Percentiles rank a stretch among this genome's conserved stretches.
phyloP scores from a whole-genome alignment of 805 yeast species.

The Danielia oregonensis region DNA sequence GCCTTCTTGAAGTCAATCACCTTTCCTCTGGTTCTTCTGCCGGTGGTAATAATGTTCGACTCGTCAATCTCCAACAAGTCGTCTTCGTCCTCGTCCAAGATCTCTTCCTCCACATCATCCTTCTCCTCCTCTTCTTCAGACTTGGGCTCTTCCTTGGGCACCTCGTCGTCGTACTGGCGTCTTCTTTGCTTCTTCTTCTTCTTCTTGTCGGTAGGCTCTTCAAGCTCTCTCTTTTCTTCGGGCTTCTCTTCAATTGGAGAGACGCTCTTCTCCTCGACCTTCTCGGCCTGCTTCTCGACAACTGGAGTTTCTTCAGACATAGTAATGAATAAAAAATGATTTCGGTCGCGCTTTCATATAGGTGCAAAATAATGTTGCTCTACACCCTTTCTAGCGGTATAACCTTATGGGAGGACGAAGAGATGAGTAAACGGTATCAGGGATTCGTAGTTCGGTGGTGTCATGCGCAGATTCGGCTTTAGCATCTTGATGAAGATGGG shows the following conservation, averaged over 20 bases:
- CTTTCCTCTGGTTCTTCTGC: slow-evolving; percentile 88
- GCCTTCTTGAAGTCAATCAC: slow-evolving; percentile 83
- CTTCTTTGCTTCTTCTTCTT: slow-evolving; percentile 54
- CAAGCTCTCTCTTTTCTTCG: slow-evolving; percentile 10
- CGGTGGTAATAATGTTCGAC: slow-evolving; percentile 76
- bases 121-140: slow-evolving; percentile 44
- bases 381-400: too few relatives aligned
- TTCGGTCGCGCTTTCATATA: too few relatives aligned
- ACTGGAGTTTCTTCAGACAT: slow-evolving; percentile 7
- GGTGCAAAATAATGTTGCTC: too few relatives aligned
- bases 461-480: too few relatives aligned
- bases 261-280: slow-evolving; percentile 13
- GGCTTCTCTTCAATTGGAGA: slow-evolving; percentile 12
- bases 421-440: too few relatives aligned
- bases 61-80: slow-evolving; percentile 77
- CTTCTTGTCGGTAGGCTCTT: slow-evolving; percentile 18
- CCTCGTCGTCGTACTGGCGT: slow-evolving; percentile 54
- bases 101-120: slow-evolving; percentile 49
- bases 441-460: too few relatives aligned
- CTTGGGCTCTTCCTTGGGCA: slow-evolving; percentile 42
- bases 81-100: slow-evolving; percentile 71
- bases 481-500: too few relatives aligned
- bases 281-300: slow-evolving; percentile 14
- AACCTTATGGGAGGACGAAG: too few relatives aligned
- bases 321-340: too few relatives aligned